These are phyloP conservation scores for Talaromyces sp. DNA, from an alignment of 2,329 filamentous ascomycete species.

Conservation along the genomic window DNA sequence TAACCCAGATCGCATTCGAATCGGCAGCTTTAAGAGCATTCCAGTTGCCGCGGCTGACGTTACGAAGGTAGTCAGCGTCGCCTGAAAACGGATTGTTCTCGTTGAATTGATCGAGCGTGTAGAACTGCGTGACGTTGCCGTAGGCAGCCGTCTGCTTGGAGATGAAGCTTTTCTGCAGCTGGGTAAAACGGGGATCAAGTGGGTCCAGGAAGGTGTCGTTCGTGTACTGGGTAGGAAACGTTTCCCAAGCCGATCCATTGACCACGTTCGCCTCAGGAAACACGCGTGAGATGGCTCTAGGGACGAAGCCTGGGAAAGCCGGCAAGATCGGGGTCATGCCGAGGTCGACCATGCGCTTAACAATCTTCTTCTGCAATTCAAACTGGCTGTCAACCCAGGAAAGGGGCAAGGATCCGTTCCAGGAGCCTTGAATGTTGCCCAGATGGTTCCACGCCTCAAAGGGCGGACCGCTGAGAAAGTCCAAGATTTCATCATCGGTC, in stretches of 20 bases:
- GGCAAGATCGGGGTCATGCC: conserved; percentile 51
- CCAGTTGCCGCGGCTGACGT: conserved; percentile 42
- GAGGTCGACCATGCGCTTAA: conserved; percentile 47
- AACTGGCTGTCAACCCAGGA: conserved; percentile 47
- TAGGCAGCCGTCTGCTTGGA: conserved; percentile 42
- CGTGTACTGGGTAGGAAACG: conserved; percentile 38
- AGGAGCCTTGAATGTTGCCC: conserved; percentile 50
- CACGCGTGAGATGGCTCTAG: conserved; percentile 35
- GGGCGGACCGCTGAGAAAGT: conserved; percentile 47
- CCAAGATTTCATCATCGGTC: conserved; percentile 38
- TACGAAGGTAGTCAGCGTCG: conserved; percentile 39
- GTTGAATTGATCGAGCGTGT: conserved; percentile 51
- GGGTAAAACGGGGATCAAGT: conserved; percentile 38
- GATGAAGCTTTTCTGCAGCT: conserved; percentile 44
- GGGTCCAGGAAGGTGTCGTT: conserved; percentile 47
- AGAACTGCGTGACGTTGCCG: conserved; percentile 46
- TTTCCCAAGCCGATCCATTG: conserved; percentile 41
- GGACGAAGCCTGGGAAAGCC: conserved; percentile 49
- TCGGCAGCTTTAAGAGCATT: conserved; percentile 45
- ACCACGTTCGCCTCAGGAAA: conserved; percentile 41
- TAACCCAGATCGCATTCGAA: conserved; percentile 47
- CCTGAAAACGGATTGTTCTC: conserved; percentile 47
- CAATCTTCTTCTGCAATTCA: conserved; percentile 45
- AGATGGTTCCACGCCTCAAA: conserved; percentile 53
- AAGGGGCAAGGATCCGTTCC: conserved; percentile 41